Conservation (phyloP, 2,329 filamentous ascomycete species). For the Sporothrix euskadiensis region DNA sequence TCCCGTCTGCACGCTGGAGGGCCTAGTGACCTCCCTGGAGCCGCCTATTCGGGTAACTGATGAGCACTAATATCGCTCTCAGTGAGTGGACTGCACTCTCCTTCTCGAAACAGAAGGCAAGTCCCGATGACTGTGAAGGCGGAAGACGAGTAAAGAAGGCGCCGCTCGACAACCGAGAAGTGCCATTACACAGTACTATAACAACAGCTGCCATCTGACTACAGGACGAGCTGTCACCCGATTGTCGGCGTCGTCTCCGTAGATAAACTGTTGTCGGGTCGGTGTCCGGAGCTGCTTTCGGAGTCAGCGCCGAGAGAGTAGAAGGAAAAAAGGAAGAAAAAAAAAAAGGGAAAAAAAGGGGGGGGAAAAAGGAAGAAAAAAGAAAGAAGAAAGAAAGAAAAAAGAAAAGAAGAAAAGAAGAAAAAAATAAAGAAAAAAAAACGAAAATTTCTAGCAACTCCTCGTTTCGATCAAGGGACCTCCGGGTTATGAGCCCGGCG, state of each 20-base stretch:
- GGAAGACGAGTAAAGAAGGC: not conserved
- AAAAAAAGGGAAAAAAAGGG: not conserved
- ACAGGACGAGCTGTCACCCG: not conserved
- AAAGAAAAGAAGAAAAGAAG: too few species aligned
- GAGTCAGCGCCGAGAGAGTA: not conserved
- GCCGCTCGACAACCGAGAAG: not conserved
- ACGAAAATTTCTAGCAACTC: constrained; percentile 19
- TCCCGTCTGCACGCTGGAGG: not conserved
- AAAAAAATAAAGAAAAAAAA: not conserved
- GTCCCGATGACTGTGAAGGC: not conserved
- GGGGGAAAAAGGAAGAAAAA: not conserved
- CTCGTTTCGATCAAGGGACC: constrained; percentile 31
- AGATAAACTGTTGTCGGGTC: not conserved
- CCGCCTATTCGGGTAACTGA: constrained; percentile 7
- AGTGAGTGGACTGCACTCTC: constrained; percentile 4
- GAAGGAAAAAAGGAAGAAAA: not conserved
- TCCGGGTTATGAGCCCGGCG: constrained; percentile 32
- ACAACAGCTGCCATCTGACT: not conserved
- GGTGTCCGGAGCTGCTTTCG: not conserved
- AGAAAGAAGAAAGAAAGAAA: not conserved
- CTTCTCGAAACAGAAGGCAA: not conserved
- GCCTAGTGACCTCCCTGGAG: not conserved
- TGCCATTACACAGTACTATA: not conserved
- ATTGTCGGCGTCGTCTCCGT: not conserved
- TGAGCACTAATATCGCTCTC: not conserved